A percentile compares a stretch with the other conserved stretches of the same genome.
These are phyloP conservation scores for Candida tropicalis DNA, from an alignment of 1,139 yeast species.

Conservation along the genomic window DNA sequence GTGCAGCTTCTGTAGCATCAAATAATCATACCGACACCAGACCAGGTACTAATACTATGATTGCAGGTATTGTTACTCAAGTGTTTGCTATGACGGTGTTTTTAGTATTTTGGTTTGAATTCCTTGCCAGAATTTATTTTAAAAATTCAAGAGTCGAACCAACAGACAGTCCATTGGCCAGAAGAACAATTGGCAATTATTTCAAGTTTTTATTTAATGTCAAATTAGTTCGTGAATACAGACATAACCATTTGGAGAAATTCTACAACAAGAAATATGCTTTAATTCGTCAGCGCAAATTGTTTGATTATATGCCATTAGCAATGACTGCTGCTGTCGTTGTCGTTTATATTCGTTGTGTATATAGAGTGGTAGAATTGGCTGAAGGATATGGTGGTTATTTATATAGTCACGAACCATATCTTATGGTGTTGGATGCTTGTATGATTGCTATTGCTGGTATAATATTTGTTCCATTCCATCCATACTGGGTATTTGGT, in stretches of 20 bases:
- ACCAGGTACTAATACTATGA: constrained; percentile 74
- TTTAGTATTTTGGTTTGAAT: constrained; percentile 56
- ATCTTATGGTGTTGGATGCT: constrained; percentile 77
- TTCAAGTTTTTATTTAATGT: constrained; percentile 33
- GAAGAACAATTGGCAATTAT: constrained; percentile 29
- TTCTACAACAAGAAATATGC: constrained; percentile 43
- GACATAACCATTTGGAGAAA: constrained; percentile 28
- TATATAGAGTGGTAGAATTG: constrained; percentile 80
- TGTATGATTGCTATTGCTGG: constrained; percentile 59
- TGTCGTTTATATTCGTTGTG: constrained; percentile 69
- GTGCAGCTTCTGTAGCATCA: constrained; percentile 66
- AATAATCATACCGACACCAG: constrained; percentile 35
- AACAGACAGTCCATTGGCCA: constrained; percentile 25
- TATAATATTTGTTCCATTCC: constrained; percentile 52
- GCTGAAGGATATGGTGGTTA: constrained; percentile 77
- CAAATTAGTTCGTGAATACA: constrained; percentile 26
- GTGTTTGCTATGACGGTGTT: constrained; percentile 73
- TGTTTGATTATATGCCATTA: constrained; percentile 52
- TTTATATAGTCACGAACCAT: constrained; percentile 70
- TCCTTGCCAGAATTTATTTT: constrained; percentile 50
- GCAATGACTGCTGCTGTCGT: constrained; percentile 57
- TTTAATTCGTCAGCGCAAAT: constrained; percentile 39
- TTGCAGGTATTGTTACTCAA: constrained; percentile 81
- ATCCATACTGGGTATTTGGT: constrained; percentile 67
- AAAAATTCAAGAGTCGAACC: constrained; percentile 23